phyloP scores from a whole-genome alignment of 2,329 filamentous ascomycete genomes.

The Claviceps quebecensis region DNA sequence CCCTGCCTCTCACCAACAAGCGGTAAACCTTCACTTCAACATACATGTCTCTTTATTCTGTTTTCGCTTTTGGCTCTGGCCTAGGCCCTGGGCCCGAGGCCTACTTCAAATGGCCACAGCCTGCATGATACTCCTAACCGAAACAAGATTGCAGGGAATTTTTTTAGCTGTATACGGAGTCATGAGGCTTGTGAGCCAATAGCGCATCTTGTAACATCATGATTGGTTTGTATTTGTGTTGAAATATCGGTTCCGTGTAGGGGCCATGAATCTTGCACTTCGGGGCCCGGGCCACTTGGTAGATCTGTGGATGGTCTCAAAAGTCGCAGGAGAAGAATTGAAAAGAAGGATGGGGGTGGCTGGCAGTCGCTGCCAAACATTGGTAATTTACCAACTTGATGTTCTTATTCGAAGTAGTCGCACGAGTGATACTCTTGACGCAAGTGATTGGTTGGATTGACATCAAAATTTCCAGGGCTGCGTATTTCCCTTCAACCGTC shows the following conservation, averaged over 20 bases:
- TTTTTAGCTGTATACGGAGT: not conserved
- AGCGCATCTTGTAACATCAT: not conserved
- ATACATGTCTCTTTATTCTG: not conserved
- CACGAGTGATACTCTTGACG: too few species aligned
- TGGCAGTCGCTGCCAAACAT: not conserved
- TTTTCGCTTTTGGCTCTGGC: not conserved
- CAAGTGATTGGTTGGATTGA: too few species aligned
- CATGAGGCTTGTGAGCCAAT: not conserved
- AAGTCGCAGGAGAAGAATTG: too few species aligned
- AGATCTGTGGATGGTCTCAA: not conserved
- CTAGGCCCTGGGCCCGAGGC: not conserved
- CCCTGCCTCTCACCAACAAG: slow-evolving; percentile 4
- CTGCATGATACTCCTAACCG: not conserved
- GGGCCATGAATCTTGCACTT: not conserved
- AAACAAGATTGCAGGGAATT: not conserved
- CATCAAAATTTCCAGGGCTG: too few species aligned
- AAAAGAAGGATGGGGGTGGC: too few species aligned
- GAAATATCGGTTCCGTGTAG: not conserved
- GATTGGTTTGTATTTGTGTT: not conserved
- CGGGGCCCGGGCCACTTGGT: not conserved
- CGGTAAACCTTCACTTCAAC: not conserved
- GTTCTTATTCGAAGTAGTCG: too few species aligned
- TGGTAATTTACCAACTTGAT: too few species aligned
- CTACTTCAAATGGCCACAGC: not conserved
- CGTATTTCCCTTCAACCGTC: too few species aligned